Base-by-base conservation (phyloP, 164 flowering plant species). In the Taxillus chinensis region DNA sequence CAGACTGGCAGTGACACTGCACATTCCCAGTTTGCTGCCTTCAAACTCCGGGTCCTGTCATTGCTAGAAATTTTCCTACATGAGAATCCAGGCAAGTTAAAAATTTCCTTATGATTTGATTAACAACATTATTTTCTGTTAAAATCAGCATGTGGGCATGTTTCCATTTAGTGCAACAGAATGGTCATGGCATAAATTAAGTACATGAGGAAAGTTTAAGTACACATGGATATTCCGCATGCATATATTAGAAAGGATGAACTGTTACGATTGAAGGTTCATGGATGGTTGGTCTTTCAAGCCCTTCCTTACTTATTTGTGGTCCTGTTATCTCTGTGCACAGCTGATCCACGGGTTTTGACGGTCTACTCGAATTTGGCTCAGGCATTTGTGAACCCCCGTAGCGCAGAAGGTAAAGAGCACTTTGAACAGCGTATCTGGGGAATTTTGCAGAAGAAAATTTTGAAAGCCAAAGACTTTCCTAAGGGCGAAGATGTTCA, bases 21-120 rank as follows among this genome's bases (percentile, higher is more conserved):
- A 71, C 86, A 86, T 41, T 80, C 89, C 16, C 99, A 93, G 77
- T 97, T 90, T 62, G 81, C 81, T 57, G 83, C 86, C 27, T 93
- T 93, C 72, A 93, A 90, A 73, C 95, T 90, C 14, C 96, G 96
- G 37, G 95, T 90, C n/a, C 89, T 93, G n/a, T 86, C 99, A 13
- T 72, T 93, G 73, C 73, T 93, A 67, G 97, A 93, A 71, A 84
- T 86, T 45, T 93, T 81, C 76, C 66, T 93, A 6, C 88, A 89
- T 53, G 89, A 84, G 65, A 85, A 89, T 76, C 82, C 92, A 81
- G 95, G 98, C 72, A 79, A 74, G 3, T 38, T 17, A 38, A 3
- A 7, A 13, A 53, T 14, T 43, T 9, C 27, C 27, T 27, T 27
- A 27, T 27, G 27, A 27, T 27, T 27, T 27, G 27, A 27, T 27